phyloP scores from a whole-genome alignment of 495 filamentous ascomycete genomes.

The Choiromyces venosus region DNA sequence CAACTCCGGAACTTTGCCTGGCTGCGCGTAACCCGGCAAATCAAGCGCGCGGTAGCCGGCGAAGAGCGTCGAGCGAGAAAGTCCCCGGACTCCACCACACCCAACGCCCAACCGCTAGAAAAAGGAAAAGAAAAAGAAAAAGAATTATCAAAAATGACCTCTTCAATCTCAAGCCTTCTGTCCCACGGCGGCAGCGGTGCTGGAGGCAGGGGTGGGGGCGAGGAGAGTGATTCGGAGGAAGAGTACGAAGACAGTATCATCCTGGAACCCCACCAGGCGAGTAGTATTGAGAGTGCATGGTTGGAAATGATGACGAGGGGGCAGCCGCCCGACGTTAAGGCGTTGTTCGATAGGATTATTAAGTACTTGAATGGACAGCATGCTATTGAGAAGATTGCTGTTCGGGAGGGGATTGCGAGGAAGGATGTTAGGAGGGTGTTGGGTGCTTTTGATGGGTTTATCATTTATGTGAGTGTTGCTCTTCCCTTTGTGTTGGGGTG shows the following conservation, averaged over 20 bases:
- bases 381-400: slow-evolving; percentile 78
- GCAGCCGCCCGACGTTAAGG: slow-evolving; percentile 30
- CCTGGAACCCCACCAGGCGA: slow-evolving; percentile 40
- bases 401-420: slow-evolving; percentile 75
- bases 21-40: slow-evolving; percentile 54
- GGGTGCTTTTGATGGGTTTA: slow-evolving; percentile 55
- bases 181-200: neutral
- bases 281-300: slow-evolving; percentile 39
- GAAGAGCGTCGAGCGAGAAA: slow-evolving; percentile 39
- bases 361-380: slow-evolving; percentile 85
- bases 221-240: slow-evolving; percentile 14
- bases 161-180: slow-evolving; percentile 24
- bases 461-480: slow-evolving; percentile 44
- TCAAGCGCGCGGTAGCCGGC: slow-evolving; percentile 48
- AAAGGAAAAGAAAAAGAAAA: neutral
- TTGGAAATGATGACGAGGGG: slow-evolving; percentile 41
- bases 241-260: slow-evolving; percentile 37
- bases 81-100: neutral
- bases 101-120: neutral
- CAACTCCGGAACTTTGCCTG: slow-evolving; percentile 85
- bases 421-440: slow-evolving; percentile 71
- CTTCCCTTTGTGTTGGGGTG: neutral
- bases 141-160: slow-evolving; percentile 21
- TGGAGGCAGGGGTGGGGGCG: too few species aligned
- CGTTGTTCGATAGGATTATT: slow-evolving; percentile 48